Conservation (phyloP, 495 filamentous ascomycete genomes). For the Penicillium alfredii region DNA sequence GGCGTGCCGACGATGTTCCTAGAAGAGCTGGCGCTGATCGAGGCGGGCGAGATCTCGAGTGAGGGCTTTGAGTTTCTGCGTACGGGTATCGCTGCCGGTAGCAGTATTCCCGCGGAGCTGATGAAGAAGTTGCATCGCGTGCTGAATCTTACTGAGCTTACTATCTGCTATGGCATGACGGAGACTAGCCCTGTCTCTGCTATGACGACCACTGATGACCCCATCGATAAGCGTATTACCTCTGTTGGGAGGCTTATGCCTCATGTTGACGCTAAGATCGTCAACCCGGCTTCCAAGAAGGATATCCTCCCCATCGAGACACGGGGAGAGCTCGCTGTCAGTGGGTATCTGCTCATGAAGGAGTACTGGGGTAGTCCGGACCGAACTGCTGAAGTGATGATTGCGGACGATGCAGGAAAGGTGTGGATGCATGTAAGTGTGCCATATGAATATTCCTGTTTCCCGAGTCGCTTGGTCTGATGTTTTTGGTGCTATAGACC, state of each 20-base stretch:
- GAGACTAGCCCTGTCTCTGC: slow-evolving; percentile 88
- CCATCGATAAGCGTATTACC: slow-evolving; percentile 68
- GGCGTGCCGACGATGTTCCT: slow-evolving; percentile 97
- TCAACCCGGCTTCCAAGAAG: slow-evolving; percentile 53
- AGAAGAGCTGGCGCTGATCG: slow-evolving; percentile 71
- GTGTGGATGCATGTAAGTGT: slow-evolving; percentile 66
- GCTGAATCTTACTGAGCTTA: slow-evolving; percentile 79
- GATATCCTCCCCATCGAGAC: slow-evolving; percentile 56
- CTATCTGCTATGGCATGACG: slow-evolving; percentile 98
- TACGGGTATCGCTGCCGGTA: slow-evolving; percentile 91
- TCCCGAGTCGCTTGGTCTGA: too few species aligned
- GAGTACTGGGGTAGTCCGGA: slow-evolving; percentile 75
- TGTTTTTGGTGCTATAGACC: slow-evolving; percentile 46
- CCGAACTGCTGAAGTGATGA: slow-evolving; percentile 66
- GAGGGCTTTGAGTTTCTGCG: slow-evolving; percentile 63
- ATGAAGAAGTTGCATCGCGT: slow-evolving; percentile 72
- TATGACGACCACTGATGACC: slow-evolving; percentile 84
- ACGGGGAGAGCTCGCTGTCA: slow-evolving; percentile 75
- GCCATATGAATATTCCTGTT: too few species aligned
- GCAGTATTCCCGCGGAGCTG: slow-evolving; percentile 71
- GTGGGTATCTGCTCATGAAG: slow-evolving; percentile 85
- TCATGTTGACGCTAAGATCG: slow-evolving; percentile 81
- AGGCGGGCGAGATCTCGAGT: slow-evolving; percentile 43
- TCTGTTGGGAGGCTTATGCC: slow-evolving; percentile 75
- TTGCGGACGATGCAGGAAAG: slow-evolving; percentile 52